Evolutionary conservation across 192 early-diverging fungal species (phyloP).

Genomic region (Funneliformis geosporum): DNA sequence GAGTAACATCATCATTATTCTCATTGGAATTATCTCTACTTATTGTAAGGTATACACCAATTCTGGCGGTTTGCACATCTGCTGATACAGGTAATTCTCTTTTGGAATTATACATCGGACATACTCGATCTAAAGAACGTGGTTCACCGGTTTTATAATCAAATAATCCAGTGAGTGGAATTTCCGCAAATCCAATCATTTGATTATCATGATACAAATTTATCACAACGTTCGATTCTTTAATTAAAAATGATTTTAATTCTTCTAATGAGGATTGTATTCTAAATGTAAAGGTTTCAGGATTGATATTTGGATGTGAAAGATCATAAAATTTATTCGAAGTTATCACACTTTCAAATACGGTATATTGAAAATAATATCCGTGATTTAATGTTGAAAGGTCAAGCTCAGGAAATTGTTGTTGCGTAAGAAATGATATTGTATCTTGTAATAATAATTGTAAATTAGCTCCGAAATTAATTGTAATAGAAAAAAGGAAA

Average conservation of each 20-base stretch:
- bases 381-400: conserved; percentile 13
- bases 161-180: conserved; percentile 42
- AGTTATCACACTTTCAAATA: conserved; percentile 19
- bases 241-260: conserved; percentile 20
- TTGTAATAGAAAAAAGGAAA: conserved; percentile 29
- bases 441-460: conserved; percentile 28
- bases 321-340: conserved; percentile 32
- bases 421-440: conserved; percentile 5
- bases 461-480: conserved; percentile 33
- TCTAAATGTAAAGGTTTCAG: conserved; percentile 26
- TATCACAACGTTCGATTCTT: conserved; percentile 37
- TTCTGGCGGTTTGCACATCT: conserved; percentile 31
- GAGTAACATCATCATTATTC: background rate
- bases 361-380: conserved; percentile 27
- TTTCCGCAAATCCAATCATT: conserved; percentile 45
- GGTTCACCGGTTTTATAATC: conserved; percentile 26
- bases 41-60: conserved; percentile 22
- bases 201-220: conserved; percentile 45
- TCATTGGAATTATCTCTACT: background rate
- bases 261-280: conserved; percentile 24
- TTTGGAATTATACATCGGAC: conserved; percentile 33
- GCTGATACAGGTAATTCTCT: conserved; percentile 31
- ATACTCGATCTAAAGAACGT: conserved; percentile 32
- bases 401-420: conserved; percentile 24
- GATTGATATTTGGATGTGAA: conserved; percentile 30